These are phyloP conservation scores for Phytophthora cryptogea DNA, from an alignment of 352 stramenopile species.

Conservation along the genomic window DNA sequence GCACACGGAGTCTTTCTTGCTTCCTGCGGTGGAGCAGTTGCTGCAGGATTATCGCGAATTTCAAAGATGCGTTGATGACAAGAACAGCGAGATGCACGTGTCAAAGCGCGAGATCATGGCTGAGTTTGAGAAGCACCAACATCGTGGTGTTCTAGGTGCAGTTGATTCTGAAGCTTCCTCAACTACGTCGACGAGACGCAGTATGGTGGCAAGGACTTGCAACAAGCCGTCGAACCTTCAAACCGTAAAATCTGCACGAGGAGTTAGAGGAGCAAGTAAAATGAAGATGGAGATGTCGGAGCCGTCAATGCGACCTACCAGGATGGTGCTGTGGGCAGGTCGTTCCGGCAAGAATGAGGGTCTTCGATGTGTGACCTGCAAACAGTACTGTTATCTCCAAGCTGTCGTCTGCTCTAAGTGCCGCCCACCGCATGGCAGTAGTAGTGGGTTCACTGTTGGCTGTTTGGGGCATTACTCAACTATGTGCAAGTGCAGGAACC, in stretches of 20 bases:
- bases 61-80: slow-evolving; percentile 37
- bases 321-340: slow-evolving; percentile 85
- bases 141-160: slow-evolving; percentile 8
- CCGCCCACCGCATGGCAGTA: slow-evolving; percentile 46
- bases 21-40: slow-evolving; percentile 69
- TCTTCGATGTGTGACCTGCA: slow-evolving; percentile 73
- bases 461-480: slow-evolving; percentile 72
- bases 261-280: slow-evolving; percentile 30
- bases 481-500: slow-evolving; percentile 80
- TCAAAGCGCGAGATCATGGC: slow-evolving; percentile 57
- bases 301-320: slow-evolving; percentile 43
- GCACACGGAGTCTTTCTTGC: slow-evolving; percentile 46
- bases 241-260: slow-evolving; percentile 14
- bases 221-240: slow-evolving; percentile 23
- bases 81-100: slow-evolving; percentile 29
- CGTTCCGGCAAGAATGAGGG: slow-evolving; percentile 78
- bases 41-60: slow-evolving; percentile 62
- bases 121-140: slow-evolving; percentile 45
- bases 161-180: slow-evolving; percentile 18
- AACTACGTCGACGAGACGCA: slow-evolving; percentile 38
- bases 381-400: slow-evolving; percentile 88
- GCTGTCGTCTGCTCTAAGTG: slow-evolving; percentile 82
- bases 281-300: slow-evolving; percentile 26
- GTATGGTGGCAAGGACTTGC: slow-evolving; percentile 37
- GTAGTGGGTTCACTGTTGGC: slow-evolving; percentile 43